Evolutionary conservation across 2,329 filamentous ascomycete genomes (phyloP), one percentile per base, ranked within the genome.

Genomic region (Plectosphaerella sp.): DNA sequence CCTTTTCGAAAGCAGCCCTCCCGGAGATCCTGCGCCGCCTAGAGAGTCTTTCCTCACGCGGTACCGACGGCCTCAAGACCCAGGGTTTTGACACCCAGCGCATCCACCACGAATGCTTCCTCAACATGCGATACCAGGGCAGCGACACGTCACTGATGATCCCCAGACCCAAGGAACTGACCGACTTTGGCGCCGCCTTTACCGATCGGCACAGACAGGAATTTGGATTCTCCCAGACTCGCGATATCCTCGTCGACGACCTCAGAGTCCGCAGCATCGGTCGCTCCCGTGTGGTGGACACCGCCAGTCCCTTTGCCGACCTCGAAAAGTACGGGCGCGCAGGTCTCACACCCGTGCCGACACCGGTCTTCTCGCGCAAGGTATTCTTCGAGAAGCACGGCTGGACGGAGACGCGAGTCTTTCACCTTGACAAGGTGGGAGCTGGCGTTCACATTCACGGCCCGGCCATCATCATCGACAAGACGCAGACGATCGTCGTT

Each of bases 401-500:
- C 87, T 61, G 81, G 83, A 51, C 45, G 2, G 77, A 87, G 16
- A 88, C 85, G 0, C 77, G 82, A 1, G 81, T 89, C 54, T 88
- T 86, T 70, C 86, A 82, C 62, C 74, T 89, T 0, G 82, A 86
- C 57, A 77, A 85, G 53, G 70, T 89, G 12, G 66, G 72, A 6
- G 71, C 83, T 10, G 83, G 85, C 22, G 80, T 87, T 50, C 77
- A 77, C 28, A 71, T 88, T 50, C 70, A 74, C 50, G 86, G 86
- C 1, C 86, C 86, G 1, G 85, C 84, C 1, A 84, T 89, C 55
- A 77, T 89, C 49, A 84, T 84, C 42, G 86, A 85, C 62, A 79
- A 79, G 42, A 87, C 83, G 0, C 88, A 91, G 64, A 91, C 88
- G 0, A 88, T 92, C 54, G 82, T 91, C 4, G 80, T 92, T 9